A percentile compares a stretch with the other conserved stretches of the same genome.
These are phyloP conservation scores for Glycyrrhiza uralensis DNA, from an alignment of 306 rosid genomes.

Conservation along the genomic window DNA sequence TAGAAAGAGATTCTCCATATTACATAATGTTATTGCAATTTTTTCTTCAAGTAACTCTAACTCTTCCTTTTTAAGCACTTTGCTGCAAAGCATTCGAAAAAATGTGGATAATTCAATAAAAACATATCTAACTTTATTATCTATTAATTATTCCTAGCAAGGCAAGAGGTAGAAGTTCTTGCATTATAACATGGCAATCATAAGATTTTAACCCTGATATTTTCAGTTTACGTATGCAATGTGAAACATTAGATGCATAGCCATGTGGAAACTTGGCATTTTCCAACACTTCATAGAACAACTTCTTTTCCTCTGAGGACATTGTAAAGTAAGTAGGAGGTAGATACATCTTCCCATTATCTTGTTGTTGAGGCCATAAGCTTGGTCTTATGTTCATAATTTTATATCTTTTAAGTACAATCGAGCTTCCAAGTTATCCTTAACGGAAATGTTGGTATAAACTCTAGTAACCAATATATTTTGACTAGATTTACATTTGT, in stretches of 20 bases:
- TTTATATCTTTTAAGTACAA: not conserved
- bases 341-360: too few relatives aligned
- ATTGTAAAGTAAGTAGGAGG: not conserved
- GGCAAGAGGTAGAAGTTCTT: not conserved
- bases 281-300: not conserved
- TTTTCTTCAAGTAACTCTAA: not conserved
- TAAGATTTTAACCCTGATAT: not conserved
- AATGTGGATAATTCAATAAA: not conserved
- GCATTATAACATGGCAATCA: not conserved
- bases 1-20: not conserved
- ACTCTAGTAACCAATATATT: too few relatives aligned
- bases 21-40: not conserved
- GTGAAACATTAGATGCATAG: not conserved
- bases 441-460: too few relatives aligned
- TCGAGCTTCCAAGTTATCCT: not conserved
- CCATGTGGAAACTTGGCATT: not conserved
- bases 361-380: not conserved
- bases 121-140: not conserved
- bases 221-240: not conserved
- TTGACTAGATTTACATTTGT: too few relatives aligned
- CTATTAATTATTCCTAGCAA: not conserved
- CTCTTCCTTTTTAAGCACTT: not conserved
- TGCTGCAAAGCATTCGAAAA: not conserved
- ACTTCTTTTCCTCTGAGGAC: not conserved
- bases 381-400: not conserved